Conservation (phyloP, 352 stramenopile genomes). For the Plasmopara viticola region DNA sequence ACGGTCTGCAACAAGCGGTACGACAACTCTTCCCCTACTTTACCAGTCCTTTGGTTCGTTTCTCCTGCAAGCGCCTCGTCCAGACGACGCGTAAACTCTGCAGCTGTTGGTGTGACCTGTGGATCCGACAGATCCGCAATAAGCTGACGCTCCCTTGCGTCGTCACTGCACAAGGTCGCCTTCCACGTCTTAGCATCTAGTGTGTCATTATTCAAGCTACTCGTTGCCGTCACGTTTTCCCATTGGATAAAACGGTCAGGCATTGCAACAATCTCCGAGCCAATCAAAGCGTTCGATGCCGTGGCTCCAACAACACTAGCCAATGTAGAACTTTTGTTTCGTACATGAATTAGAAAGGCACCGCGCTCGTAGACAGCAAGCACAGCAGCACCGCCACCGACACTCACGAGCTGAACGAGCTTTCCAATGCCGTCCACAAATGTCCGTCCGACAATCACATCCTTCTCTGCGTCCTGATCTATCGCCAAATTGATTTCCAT, state of each 20-base stretch:
- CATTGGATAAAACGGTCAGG: conserved; percentile 45
- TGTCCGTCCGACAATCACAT: conserved; percentile 17
- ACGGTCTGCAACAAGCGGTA: conserved; percentile 58
- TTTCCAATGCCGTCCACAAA: conserved; percentile 30
- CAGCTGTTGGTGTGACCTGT: conserved; percentile 28
- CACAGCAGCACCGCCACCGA: conserved; percentile 49
- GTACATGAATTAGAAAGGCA: conserved; percentile 60
- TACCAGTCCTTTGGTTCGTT: conserved; percentile 17
- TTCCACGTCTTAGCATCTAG: conserved; percentile 44
- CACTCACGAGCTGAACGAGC: conserved; percentile 42
- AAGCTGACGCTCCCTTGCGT: conserved; percentile 46
- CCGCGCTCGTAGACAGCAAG: conserved; percentile 56
- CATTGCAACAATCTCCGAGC: conserved; percentile 19
- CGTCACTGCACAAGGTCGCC: conserved; percentile 36
- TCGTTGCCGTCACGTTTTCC: conserved; percentile 27
- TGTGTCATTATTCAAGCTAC: conserved; percentile 22
- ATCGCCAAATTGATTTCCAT: conserved; percentile 34
- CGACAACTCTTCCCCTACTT: conserved; percentile 26
- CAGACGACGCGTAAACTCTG: conserved; percentile 47
- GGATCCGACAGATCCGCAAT: conserved; percentile 45
- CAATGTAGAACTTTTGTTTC: conserved; percentile 66
- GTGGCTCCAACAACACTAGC: conserved; percentile 59
- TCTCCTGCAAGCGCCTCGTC: conserved; percentile 34
- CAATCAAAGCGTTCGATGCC: conserved; percentile 1
- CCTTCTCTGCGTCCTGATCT: conserved; percentile 20